Evolutionary conservation across 768 basidiomycete species (phyloP).

Genomic region (Xerocomellus amylosporus): DNA sequence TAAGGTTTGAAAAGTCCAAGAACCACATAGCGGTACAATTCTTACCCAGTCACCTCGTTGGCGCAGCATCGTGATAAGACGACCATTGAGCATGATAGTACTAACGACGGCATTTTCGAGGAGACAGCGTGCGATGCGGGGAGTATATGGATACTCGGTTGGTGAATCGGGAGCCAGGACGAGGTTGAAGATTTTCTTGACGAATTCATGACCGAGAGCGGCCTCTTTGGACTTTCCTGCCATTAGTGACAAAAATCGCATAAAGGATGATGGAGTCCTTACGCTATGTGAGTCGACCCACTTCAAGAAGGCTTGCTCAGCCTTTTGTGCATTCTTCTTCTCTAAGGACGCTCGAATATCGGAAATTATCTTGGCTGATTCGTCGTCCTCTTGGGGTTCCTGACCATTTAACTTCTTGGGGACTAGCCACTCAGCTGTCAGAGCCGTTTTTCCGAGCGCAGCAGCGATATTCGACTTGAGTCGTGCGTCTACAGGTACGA

Average conservation of each 20-base stretch:
- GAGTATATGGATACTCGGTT: conserved; percentile 45
- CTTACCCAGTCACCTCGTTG: conserved; percentile 68
- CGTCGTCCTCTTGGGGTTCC: conserved; percentile 17
- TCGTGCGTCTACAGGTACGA: conserved; percentile 56
- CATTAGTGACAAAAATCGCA: neutral
- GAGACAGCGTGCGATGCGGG: conserved; percentile 56
- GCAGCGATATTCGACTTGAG: conserved; percentile 57
- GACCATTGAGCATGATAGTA: conserved; percentile 59
- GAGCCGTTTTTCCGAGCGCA: conserved; percentile 53
- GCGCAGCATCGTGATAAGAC: conserved; percentile 52
- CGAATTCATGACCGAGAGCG: conserved; percentile 47
- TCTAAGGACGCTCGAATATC: conserved; percentile 41
- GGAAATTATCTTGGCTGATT: conserved; percentile 34
- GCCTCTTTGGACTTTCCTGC: conserved; percentile 15
- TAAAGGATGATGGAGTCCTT: neutral
- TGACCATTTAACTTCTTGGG: neutral
- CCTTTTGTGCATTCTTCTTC: conserved; percentile 46
- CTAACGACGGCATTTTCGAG: conserved; percentile 55
- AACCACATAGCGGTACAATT: neutral
- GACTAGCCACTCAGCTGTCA: conserved; percentile 47
- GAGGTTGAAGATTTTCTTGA: conserved; percentile 54
- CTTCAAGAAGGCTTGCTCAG: conserved; percentile 57
- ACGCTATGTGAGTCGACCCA: conserved; percentile 49
- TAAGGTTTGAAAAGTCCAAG: neutral
- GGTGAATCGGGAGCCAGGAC: conserved; percentile 44